phyloP scores from a whole-genome alignment of 192 early-diverging fungal species.

The Linderina pennispora region DNA sequence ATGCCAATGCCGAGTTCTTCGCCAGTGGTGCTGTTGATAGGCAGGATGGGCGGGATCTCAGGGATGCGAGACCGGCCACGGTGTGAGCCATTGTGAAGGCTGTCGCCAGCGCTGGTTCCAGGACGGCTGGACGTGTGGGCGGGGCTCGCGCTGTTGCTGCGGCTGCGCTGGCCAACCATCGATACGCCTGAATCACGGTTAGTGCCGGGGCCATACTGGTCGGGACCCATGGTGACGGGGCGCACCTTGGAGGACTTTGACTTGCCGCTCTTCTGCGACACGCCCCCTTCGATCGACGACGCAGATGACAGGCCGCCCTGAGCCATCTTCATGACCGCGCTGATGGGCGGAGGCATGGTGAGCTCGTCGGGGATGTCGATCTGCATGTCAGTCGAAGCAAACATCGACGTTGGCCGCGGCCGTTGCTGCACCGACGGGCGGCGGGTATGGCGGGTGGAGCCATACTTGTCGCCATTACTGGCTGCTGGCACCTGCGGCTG shows the following conservation, averaged over 20 bases:
- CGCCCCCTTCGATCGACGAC: conserved; percentile 29
- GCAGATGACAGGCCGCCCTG: conserved; percentile 36
- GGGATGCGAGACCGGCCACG: conserved; percentile 30
- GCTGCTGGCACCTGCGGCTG: conserved; percentile 13
- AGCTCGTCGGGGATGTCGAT: conserved; percentile 13
- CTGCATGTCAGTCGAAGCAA: conserved; percentile 47
- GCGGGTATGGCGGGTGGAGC: not conserved
- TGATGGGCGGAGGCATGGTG: conserved; percentile 31
- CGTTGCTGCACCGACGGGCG: too few relatives aligned
- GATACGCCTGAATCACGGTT: not conserved
- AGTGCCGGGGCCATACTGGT: conserved; percentile 11
- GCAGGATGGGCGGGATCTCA: conserved; percentile 39
- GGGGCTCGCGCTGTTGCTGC: conserved; percentile 33
- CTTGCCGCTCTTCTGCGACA: not conserved
- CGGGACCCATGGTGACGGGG: conserved; percentile 17
- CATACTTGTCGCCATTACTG: conserved; percentile 2
- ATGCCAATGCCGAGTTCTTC: conserved; percentile 48
- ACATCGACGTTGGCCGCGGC: conserved; percentile 47
- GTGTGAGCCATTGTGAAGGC: conserved; percentile 4
- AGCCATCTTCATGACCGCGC: conserved; percentile 28
- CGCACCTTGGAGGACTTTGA: conserved; percentile 4
- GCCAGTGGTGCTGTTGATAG: conserved; percentile 38
- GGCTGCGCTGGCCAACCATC: conserved; percentile 16
- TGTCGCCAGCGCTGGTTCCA: conserved; percentile 1
- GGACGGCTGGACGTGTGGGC: conserved; percentile 7